Conservation (phyloP, 768 basidiomycete species). For the Boletus rufocinnamomeus region DNA sequence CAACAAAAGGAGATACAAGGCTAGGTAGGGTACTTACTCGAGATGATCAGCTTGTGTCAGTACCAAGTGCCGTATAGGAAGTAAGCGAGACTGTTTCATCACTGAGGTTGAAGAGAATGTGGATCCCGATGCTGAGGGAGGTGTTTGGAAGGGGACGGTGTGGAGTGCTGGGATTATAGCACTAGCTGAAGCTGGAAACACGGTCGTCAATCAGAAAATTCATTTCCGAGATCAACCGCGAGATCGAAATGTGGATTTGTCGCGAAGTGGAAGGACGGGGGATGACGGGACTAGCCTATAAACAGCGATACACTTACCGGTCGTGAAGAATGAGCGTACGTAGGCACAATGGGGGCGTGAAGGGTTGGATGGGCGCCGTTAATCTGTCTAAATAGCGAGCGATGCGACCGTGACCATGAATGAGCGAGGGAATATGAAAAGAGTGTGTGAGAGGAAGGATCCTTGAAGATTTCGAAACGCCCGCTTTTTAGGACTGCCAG, state of each 20-base stretch:
- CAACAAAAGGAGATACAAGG: slow-evolving; percentile 3
- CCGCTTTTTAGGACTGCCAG: slow-evolving; percentile 18
- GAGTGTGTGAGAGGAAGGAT: slow-evolving; percentile 8
- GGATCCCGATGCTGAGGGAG: slow-evolving; percentile 15
- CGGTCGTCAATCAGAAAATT: slow-evolving; percentile 21
- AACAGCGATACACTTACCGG: slow-evolving; percentile 22
- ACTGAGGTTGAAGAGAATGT: slow-evolving; percentile 16
- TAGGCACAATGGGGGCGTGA: slow-evolving; percentile 1
- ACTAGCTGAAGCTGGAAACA: slow-evolving; percentile 17
- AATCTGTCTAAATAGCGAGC: slow-evolving; percentile 8
- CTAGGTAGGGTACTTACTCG: slow-evolving; percentile 22
- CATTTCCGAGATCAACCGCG: slow-evolving; percentile 20
- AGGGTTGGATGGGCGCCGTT: not conserved
- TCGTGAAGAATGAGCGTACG: slow-evolving; percentile 24
- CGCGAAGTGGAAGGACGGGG: slow-evolving; percentile 9
- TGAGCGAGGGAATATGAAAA: slow-evolving; percentile 9
- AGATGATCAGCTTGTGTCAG: slow-evolving; percentile 29
- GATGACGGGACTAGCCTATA: slow-evolving; percentile 4
- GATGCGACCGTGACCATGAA: slow-evolving; percentile 23
- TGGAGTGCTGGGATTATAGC: slow-evolving; percentile 9
- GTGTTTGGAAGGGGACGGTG: slow-evolving; percentile 15
- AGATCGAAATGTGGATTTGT: slow-evolving; percentile 3
- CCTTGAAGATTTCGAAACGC: slow-evolving; percentile 8
- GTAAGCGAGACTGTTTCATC: slow-evolving; percentile 28
- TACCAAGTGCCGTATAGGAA: slow-evolving; percentile 26